Conservation (phyloP, 108 stramenopile species). For the Cyclostephanos tholiformis region DNA sequence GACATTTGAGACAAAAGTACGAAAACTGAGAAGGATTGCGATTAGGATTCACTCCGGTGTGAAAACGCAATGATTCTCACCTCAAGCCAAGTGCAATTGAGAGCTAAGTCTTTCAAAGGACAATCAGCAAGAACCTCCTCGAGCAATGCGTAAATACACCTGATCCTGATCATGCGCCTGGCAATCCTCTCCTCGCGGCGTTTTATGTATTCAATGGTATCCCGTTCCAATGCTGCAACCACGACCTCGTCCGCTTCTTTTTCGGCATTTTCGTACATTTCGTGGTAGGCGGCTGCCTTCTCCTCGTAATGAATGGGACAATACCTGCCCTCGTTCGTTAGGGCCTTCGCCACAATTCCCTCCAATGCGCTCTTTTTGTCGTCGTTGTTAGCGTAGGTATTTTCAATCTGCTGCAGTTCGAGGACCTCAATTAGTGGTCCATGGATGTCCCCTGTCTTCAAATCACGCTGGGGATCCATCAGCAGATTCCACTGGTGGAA, state of each 20-base stretch:
- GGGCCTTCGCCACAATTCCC: slow-evolving; percentile 13
- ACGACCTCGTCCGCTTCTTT: slow-evolving; percentile 38
- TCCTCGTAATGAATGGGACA: slow-evolving; percentile 33
- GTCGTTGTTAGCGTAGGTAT: slow-evolving; percentile 20
- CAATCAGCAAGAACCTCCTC: slow-evolving; percentile 38
- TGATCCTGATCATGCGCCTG: slow-evolving; percentile 25
- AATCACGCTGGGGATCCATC: slow-evolving; percentile 33
- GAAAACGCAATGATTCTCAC: neutral
- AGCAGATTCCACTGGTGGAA: slow-evolving; percentile 42
- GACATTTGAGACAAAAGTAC: neutral
- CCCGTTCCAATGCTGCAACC: slow-evolving; percentile 6
- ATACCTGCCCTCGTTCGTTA: slow-evolving; percentile 5
- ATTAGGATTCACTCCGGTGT: neutral
- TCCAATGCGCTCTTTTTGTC: slow-evolving; percentile 29
- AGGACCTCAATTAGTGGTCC: slow-evolving; percentile 32
- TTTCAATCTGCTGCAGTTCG: slow-evolving; percentile 47
- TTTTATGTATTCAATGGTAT: slow-evolving; percentile 14
- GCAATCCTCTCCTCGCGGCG: slow-evolving; percentile 38
- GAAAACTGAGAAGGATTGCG: neutral
- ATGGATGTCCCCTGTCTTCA: slow-evolving; percentile 23
- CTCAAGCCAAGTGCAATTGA: slow-evolving; percentile 38
- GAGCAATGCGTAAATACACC: slow-evolving; percentile 22
- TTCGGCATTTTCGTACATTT: slow-evolving; percentile 39
- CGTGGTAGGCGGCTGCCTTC: slow-evolving; percentile 22
- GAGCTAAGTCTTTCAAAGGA: slow-evolving; percentile 43